These are phyloP conservation scores for Apophysomyces variabilis DNA, from an alignment of 371 early-diverging fungal genomes.

Conservation along the genomic window DNA sequence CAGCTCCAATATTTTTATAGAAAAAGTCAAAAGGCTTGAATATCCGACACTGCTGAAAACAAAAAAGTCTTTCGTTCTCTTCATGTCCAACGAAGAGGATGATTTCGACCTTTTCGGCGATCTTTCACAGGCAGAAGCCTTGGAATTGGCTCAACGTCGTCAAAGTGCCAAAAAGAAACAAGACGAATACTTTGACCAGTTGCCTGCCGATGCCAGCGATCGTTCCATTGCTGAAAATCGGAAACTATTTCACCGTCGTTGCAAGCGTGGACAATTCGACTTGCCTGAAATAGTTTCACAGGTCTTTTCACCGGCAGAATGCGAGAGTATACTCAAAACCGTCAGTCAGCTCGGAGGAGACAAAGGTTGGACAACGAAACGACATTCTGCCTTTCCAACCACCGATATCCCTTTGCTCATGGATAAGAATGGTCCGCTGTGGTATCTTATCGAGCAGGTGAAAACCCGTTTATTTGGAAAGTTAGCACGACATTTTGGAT, in stretches of 20 bases:
- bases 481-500: conserved; percentile 36
- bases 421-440: conserved; percentile 6
- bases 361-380: conserved; percentile 46
- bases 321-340: conserved; percentile 33
- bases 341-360: conserved; percentile 8
- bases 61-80: not conserved
- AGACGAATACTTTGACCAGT: not conserved
- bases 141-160: conserved; percentile 19
- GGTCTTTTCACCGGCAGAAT: conserved; percentile 34
- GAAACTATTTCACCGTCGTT: conserved; percentile 16
- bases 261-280: conserved; percentile 15
- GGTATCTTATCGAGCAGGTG: conserved; percentile 25
- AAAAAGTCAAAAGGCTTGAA: no score
- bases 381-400: conserved; percentile 64
- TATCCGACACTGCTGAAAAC: no score
- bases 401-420: conserved; percentile 53
- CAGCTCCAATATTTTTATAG: no score
- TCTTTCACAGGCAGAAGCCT: conserved; percentile 34
- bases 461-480: conserved; percentile 24
- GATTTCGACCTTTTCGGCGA: conserved; percentile 52
- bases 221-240: conserved; percentile 41
- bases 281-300: conserved; percentile 29
- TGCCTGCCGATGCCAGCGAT: conserved; percentile 28
- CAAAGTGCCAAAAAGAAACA: conserved; percentile 14
- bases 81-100: conserved; percentile 5